Evolutionary conservation across 1,284 basidiomycete genomes (phyloP), one percentile per base, ranked within the genome.

Genomic region (Cutaneotrichosporon sp.): DNA sequence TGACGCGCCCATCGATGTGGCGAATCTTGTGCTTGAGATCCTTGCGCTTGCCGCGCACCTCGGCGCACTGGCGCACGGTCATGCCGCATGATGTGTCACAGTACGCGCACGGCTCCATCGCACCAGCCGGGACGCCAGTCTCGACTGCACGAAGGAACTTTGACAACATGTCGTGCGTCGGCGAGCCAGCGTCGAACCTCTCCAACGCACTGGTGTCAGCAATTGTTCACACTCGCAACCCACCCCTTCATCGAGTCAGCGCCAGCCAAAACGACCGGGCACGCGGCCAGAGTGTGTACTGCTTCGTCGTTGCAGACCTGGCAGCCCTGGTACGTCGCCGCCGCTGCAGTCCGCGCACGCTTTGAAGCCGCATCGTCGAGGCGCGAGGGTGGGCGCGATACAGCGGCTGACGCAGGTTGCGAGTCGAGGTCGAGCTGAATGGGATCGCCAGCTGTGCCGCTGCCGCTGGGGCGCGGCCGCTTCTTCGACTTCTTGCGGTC

Each of bases 11-110:
- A 27, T 73, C 66, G 45, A 73, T 49, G 11, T 45, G 16, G 34
- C 68, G 62, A n/a, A 76, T 76, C 58, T 60, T 67, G 16, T 56
- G 51, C 59, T 76, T 76, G 38, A 76, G 56, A 14, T 65, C 58
- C 58, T 71, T 71, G 18, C 73, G 54, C 9, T 63, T 62, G 1
- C 72, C 72, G 33, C 65, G 62, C 14, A 29, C 27, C 51, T 71
- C 67, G 7, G 68, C 70, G 56, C 76, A 78, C 7, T 49, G 43
- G 18, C 67, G 66, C 11, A 76, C 55, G 4, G 59, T 60, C 47
- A 51, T 27, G 3, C 69, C 70, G 51, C 75, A 77, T 2, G 34
- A 22, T 0, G 14, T 43, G 18, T 62, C 62, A 59, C 75, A 77
- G 64, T 71, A 76, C 3, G 72, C 55, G 47, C 75, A 77, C 0